Evolutionary conservation across 1,139 yeast genomes (phyloP), one percentile per base, ranked within the genome.

Genomic region (Debaryomycetaceae sp.): DNA sequence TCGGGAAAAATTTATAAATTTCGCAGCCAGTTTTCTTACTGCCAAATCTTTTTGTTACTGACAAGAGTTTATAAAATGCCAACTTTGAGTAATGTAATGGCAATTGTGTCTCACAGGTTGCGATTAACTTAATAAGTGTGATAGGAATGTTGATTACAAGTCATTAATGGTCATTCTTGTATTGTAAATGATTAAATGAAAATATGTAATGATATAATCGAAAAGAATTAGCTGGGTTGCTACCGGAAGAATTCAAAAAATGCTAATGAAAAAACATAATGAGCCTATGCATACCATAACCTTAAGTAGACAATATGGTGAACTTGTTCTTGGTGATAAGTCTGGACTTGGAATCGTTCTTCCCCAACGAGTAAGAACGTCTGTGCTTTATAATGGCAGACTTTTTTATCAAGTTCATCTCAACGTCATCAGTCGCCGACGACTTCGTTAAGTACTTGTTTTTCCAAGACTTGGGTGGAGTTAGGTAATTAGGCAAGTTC

Each of bases 301-400:
- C 17, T 36, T 37, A 50, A 31, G 35, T 45, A 15, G 52, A 42
- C 37, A 51, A 46, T 34, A 62, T 53, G 31, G 49, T 46, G 39
- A 61, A 61, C 33, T 46, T 50, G 47, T 60, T 65, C 49, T 68
- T 69, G 38, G 54, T 59, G 29, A 70, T 63, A 39, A 70, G 58
- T 33, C 51, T 52, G 37, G 56, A 52, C 47, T 70, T 70, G 33
- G 67, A 52, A 33, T 61, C 68, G 47, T 70, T 70, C 38, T 59
- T 64, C 4, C 75, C 75, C 31, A 68, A 67, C 17, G 74, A 68
- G 48, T 62, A 48, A 9, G 74, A 62, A 41, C 75, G 55, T 37
- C 56, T 59, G 43, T 67, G 68, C 42, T 55, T 61, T 30, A 56
- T 48, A 22, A 50, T 33, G 17, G 51, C 36, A 33, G 47, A 51